Evolutionary conservation across 73 alveolate genomes (phyloP).

Genomic region (Loxodes magnus): DNA sequence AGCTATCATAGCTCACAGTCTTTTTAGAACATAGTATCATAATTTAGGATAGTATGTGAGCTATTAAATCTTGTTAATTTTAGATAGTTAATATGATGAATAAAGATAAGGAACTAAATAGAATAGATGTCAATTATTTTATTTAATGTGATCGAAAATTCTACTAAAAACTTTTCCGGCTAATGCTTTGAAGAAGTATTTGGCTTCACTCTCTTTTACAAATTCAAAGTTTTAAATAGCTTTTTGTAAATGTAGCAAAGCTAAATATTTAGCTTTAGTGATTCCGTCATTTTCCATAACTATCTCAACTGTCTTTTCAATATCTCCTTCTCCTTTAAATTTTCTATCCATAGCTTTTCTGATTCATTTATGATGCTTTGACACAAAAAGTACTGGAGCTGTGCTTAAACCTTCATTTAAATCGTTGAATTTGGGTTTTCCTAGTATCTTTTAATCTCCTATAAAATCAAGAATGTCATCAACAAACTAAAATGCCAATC

Average conservation of each 20-base stretch:
- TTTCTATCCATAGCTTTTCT: background rate
- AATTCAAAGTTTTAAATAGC: slow-evolving; percentile 2
- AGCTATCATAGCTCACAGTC: no score
- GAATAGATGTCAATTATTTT: no score
- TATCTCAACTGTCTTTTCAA: background rate
- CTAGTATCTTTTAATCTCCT: slow-evolving; percentile 8
- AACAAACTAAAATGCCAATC: slow-evolving; percentile 9
- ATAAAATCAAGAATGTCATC: slow-evolving; percentile 12
- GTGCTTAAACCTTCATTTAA: slow-evolving; percentile 8
- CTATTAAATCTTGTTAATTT: no score
- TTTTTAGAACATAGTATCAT: no score
- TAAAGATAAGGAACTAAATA: no score
- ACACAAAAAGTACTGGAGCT: slow-evolving; percentile 7
- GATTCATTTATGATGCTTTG: background rate
- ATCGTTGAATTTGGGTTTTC: slow-evolving; percentile 3
- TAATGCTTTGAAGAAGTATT: no score
- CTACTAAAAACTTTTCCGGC: no score
- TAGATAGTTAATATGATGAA: no score
- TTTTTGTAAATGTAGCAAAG: slow-evolving; percentile 3
- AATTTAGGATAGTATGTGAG: no score
- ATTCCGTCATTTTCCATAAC: slow-evolving; percentile 1
- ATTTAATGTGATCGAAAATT: no score
- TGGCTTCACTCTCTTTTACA: no score
- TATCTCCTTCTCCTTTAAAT: background rate
- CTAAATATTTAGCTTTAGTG: background rate